These are phyloP conservation scores for Penicillium malachiteum DNA, from an alignment of 495 filamentous ascomycete genomes.

Conservation along the genomic window DNA sequence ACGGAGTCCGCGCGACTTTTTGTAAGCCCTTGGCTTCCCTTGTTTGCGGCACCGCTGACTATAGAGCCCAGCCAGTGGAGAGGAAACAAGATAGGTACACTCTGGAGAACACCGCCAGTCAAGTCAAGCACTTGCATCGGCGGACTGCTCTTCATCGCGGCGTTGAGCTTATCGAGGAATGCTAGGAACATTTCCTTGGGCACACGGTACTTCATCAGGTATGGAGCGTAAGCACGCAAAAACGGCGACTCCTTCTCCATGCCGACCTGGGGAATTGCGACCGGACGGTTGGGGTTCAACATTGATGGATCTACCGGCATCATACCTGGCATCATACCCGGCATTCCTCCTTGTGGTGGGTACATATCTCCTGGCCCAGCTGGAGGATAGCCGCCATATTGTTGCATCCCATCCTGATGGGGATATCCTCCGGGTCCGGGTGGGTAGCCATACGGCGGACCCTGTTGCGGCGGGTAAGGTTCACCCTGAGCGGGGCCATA, in stretches of 20 bases:
- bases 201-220: constrained; percentile 21
- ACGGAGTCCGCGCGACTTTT: constrained; percentile 29
- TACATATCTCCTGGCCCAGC: too few species aligned
- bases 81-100: constrained; percentile 33
- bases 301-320: too few species aligned
- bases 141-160: constrained; percentile 26
- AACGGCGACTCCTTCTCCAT: constrained; percentile 24
- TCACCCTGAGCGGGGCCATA: too few species aligned
- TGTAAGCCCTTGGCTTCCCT: constrained; percentile 24
- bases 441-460: too few species aligned
- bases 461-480: too few species aligned
- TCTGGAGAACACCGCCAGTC: constrained; percentile 30
- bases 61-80: constrained; percentile 25
- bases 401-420: too few species aligned
- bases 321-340: too few species aligned
- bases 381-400: too few species aligned
- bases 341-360: too few species aligned
- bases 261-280: constrained; percentile 29
- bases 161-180: constrained; percentile 34
- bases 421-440: too few species aligned
- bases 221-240: constrained; percentile 28
- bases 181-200: constrained; percentile 25
- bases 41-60: constrained; percentile 25
- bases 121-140: constrained; percentile 35
- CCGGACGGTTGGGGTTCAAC: not conserved